Conservation (phyloP, 371 early-diverging fungal species). For the Caulochytrium protostelioides region DNA sequence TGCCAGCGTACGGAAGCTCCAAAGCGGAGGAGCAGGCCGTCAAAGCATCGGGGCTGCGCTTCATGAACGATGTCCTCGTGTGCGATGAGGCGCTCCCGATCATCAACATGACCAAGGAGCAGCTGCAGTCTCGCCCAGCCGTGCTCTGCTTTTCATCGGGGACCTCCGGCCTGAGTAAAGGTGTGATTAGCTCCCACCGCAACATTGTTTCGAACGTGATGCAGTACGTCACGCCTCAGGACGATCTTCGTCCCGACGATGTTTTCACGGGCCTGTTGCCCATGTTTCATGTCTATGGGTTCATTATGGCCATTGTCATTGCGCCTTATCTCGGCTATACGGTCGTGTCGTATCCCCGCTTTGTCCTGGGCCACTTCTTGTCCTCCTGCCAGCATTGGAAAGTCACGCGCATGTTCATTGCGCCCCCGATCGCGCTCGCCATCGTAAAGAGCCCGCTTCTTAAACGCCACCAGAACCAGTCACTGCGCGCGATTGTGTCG, state of each 20-base stretch:
- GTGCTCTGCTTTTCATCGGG: constrained; percentile 75
- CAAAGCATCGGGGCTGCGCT: too few relatives aligned
- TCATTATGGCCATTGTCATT: constrained; percentile 34
- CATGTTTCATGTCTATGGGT: constrained; percentile 63
- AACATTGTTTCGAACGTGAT: constrained; percentile 49
- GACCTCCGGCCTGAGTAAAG: constrained; percentile 54
- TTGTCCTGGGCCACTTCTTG: constrained; percentile 27
- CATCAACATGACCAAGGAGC: constrained; percentile 12
- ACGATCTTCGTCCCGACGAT: constrained; percentile 8
- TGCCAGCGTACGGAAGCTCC: too few relatives aligned
- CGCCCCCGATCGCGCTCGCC: constrained; percentile 52
- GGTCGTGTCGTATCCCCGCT: too few relatives aligned
- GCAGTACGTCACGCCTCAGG: too few relatives aligned
- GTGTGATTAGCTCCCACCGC: constrained; percentile 55
- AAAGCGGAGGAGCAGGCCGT: too few relatives aligned
- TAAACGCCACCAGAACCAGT: constrained; percentile 37
- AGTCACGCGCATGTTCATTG: constrained; percentile 44
- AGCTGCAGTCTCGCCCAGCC: constrained; percentile 28
- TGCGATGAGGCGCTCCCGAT: constrained; percentile 5
- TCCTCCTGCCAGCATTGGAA: constrained; percentile 37
- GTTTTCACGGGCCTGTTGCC: constrained; percentile 47
- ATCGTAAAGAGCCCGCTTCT: constrained; percentile 43
- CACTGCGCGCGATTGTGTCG: constrained; percentile 33
- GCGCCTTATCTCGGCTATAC: constrained; percentile 41
- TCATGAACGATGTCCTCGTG: not conserved